A percentile compares a stretch with the other conserved stretches of the same genome.
phyloP scores from a whole-genome alignment of 371 early-diverging fungal species.

The Rhizomucor miehei region DNA sequence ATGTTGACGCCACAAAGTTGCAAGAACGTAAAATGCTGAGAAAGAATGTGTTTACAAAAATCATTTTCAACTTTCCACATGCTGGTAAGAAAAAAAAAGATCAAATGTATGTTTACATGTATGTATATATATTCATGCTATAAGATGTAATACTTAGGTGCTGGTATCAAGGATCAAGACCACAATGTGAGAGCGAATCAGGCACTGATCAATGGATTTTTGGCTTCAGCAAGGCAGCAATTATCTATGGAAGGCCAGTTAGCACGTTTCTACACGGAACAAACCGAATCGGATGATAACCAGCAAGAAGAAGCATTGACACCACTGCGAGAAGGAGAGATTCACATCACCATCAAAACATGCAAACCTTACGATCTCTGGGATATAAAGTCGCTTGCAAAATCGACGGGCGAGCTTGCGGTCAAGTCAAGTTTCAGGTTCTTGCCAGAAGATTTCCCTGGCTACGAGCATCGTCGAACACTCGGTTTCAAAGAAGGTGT shows the following conservation, averaged over 20 bases:
- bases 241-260: conserved; percentile 32
- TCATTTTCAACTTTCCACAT: conserved; percentile 97
- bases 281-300: conserved; percentile 7
- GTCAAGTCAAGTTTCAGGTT: conserved; percentile 63
- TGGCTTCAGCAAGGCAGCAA: conserved; percentile 58
- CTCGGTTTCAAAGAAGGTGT: conserved; percentile 86
- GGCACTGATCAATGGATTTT: conserved; percentile 67
- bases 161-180: conserved; percentile 92
- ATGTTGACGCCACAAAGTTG: conserved; percentile 80
- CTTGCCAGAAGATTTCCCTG: conserved; percentile 69
- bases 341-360: conserved; percentile 82
- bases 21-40: conserved; percentile 55
- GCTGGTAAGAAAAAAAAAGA: conserved; percentile 54
- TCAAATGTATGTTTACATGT: too few relatives aligned
- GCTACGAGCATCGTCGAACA: conserved; percentile 93
- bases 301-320: conserved; percentile 18
- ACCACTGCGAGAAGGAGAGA: conserved; percentile 54
- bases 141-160: too few relatives aligned
- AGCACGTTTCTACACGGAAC: not conserved
- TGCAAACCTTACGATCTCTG: conserved; percentile 88
- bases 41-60: conserved; percentile 63
- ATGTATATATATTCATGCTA: too few relatives aligned
- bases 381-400: conserved; percentile 77
- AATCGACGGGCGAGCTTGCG: conserved; percentile 57
- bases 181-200: conserved; percentile 87